A percentile compares a stretch with the other conserved stretches of the same genome.
These are phyloP conservation scores for Coniophora puteana DNA, from an alignment of 1,284 basidiomycete species.

Conservation along the genomic window DNA sequence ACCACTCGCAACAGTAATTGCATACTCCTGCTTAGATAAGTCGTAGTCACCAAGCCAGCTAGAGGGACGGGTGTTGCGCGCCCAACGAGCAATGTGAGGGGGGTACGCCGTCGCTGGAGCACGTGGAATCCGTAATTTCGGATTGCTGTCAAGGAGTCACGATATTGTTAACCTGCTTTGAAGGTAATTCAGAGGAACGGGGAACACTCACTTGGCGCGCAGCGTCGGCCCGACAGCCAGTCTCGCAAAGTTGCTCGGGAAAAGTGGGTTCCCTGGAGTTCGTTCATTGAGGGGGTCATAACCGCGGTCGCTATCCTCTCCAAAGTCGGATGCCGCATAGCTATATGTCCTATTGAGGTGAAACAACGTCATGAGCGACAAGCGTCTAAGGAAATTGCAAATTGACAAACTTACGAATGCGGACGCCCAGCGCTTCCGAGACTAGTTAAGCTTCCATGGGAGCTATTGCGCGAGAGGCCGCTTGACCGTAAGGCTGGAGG, in stretches of 20 bases:
- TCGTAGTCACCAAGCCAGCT: slow-evolving; percentile 31
- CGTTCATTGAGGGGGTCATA: slow-evolving; percentile 48
- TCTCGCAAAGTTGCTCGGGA: slow-evolving; percentile 63
- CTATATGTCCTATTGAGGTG: slow-evolving; percentile 11
- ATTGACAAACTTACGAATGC: slow-evolving; percentile 17
- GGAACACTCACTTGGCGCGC: slow-evolving; percentile 42
- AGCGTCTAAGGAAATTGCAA: no score
- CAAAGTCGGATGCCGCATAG: slow-evolving; percentile 19
- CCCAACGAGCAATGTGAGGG: slow-evolving; percentile 24
- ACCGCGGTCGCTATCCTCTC: slow-evolving; percentile 24
- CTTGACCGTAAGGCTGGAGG: slow-evolving; percentile 14
- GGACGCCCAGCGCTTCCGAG: slow-evolving; percentile 13
- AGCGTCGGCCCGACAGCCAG: slow-evolving; percentile 56
- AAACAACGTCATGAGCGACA: not conserved
- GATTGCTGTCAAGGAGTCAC: slow-evolving; percentile 17
- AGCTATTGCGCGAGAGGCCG: slow-evolving; percentile 23
- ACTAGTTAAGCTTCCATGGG: slow-evolving; percentile 24
- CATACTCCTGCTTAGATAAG: slow-evolving; percentile 26
- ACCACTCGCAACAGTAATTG: slow-evolving; percentile 24
- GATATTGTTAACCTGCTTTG: slow-evolving; percentile 1
- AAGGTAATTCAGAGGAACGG: not conserved
- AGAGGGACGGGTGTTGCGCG: slow-evolving; percentile 25
- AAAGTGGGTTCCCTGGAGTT: slow-evolving; percentile 58
- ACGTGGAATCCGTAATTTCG: slow-evolving; percentile 16
- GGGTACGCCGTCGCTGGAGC: not conserved